Conservation (phyloP, 345 rosid species). For the Populus euphratica region DNA sequence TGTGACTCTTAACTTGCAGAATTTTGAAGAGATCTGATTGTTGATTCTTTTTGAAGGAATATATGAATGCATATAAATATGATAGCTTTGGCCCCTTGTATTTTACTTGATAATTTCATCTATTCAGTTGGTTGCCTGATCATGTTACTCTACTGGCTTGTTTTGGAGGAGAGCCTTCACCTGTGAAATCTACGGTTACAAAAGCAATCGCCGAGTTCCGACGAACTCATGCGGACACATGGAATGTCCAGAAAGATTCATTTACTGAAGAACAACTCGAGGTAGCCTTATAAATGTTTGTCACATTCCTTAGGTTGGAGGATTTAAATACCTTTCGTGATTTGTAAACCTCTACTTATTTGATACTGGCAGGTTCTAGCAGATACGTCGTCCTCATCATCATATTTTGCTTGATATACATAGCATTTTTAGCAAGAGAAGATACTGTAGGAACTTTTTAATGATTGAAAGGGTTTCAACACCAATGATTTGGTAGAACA, state of each 20-base stretch:
- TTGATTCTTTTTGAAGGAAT: neutral
- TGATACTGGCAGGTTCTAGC: slow-evolving; percentile 75
- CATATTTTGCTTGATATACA: slow-evolving; percentile 77
- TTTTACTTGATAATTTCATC: neutral
- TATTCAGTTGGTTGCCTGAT: slow-evolving; percentile 83
- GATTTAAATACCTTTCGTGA: neutral
- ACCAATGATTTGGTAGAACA: slow-evolving; percentile 14
- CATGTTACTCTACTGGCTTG: slow-evolving; percentile 86
- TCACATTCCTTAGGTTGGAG: neutral
- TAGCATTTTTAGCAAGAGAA: slow-evolving; percentile 13
- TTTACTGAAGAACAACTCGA: slow-evolving; percentile 96
- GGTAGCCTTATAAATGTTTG: slow-evolving; percentile 39
- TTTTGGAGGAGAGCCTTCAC: slow-evolving; percentile 75
- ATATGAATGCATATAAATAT: neutral
- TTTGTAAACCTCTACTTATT: neutral
- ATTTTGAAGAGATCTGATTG: neutral
- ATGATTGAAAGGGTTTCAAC: neutral
- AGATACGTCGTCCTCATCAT: slow-evolving; percentile 88
- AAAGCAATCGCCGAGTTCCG: slow-evolving; percentile 98
- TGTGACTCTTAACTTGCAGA: neutral
- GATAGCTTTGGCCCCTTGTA: neutral
- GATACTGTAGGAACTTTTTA: slow-evolving; percentile 15
- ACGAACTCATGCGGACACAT: slow-evolving; percentile 92
- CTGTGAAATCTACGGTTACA: slow-evolving; percentile 86
- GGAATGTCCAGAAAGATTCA: slow-evolving; percentile 85